Evolutionary conservation across 768 basidiomycete genomes (phyloP).

Genomic region (Galerina marginata): DNA sequence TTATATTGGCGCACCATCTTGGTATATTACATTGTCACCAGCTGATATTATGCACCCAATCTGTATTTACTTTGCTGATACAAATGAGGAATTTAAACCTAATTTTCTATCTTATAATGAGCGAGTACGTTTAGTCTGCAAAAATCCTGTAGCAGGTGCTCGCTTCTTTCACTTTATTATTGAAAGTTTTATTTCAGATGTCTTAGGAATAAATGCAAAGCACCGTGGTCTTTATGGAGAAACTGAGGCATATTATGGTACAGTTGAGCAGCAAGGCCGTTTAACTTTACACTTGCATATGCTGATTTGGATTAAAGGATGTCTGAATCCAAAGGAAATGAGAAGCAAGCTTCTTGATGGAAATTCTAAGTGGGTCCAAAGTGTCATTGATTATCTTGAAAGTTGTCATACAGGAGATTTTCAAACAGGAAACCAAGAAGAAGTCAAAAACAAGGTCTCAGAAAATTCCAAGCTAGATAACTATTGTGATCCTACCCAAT

Average conservation of each 20-base stretch:
- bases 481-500: slow-evolving; percentile 26
- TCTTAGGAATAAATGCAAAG: slow-evolving; percentile 19
- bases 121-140: slow-evolving; percentile 10
- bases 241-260: slow-evolving; percentile 24
- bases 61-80: slow-evolving; percentile 13
- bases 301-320: slow-evolving; percentile 14
- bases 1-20: slow-evolving; percentile 23
- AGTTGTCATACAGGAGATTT: slow-evolving; percentile 32
- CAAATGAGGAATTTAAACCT: slow-evolving; percentile 19
- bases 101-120: slow-evolving; percentile 7
- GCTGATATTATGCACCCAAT: slow-evolving; percentile 29
- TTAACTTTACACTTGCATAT: slow-evolving; percentile 38
- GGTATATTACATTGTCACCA: too few species aligned
- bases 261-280: slow-evolving; percentile 34
- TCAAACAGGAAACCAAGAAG: slow-evolving; percentile 26
- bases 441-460: slow-evolving; percentile 18
- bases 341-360: slow-evolving; percentile 27
- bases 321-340: slow-evolving; percentile 37
- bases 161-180: slow-evolving; percentile 38
- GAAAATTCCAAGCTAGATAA: background rate
- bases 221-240: slow-evolving; percentile 29
- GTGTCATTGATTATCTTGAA: slow-evolving; percentile 31
- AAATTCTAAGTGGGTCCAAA: slow-evolving; percentile 23
- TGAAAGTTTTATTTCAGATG: slow-evolving; percentile 27
- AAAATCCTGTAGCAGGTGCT: slow-evolving; percentile 38